Evolutionary conservation across 2,329 filamentous ascomycete genomes (phyloP).

Genomic region (Penicillium fuscoglaucum): DNA sequence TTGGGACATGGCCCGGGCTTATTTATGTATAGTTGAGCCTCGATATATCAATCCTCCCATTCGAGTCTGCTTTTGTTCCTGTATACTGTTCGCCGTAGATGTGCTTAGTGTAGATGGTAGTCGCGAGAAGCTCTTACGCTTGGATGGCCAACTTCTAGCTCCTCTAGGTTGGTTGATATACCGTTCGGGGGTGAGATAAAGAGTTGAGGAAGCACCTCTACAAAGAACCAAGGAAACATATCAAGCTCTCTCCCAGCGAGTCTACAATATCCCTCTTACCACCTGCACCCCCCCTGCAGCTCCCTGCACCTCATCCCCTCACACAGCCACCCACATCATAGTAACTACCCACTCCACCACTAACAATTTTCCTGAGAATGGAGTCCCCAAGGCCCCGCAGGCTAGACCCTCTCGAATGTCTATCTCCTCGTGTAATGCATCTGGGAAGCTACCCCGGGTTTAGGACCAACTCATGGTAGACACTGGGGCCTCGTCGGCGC

Average conservation of each 20-base stretch:
- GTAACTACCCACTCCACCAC: background rate
- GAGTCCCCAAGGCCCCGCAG: background rate
- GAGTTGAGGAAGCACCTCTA: background rate
- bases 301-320: background rate
- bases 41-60: background rate
- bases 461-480: background rate
- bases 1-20: background rate
- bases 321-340: constrained; percentile 7
- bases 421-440: background rate
- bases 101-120: background rate
- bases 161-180: background rate
- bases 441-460: background rate
- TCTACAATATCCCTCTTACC: background rate
- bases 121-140: background rate
- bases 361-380: background rate
- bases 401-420: background rate
- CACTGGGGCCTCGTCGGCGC: background rate
- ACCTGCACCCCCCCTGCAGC: background rate
- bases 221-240: no score
- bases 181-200: background rate
- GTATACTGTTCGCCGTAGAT: background rate
- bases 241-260: background rate
- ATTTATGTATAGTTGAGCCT: constrained; percentile 4
- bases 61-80: background rate
- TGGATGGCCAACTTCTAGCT: background rate